These are phyloP conservation scores for Phytophthora gonapodyides DNA, from an alignment of 352 stramenopile species.

Conservation along the genomic window DNA sequence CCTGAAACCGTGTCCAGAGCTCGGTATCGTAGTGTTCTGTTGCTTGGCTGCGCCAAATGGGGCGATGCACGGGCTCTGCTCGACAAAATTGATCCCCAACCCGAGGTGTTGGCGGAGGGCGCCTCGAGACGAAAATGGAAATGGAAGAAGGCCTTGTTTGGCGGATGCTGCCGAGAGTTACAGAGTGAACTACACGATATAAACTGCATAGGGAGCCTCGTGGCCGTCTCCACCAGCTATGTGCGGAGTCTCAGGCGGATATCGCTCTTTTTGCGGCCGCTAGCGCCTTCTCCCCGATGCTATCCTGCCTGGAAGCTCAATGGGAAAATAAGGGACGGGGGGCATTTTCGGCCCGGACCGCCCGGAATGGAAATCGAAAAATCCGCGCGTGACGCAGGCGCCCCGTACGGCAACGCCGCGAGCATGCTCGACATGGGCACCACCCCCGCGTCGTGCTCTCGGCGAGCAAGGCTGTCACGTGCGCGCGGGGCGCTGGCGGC, in stretches of 20 bases:
- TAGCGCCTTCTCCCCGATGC: slow-evolving; percentile 1
- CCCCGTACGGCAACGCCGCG: background rate
- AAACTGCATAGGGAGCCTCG: slow-evolving; percentile 14
- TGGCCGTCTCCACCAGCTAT: background rate
- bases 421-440: slow-evolving; percentile 14
- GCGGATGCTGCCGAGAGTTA: background rate
- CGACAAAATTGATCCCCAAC: slow-evolving; percentile 16
- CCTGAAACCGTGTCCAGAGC: background rate
- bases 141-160: slow-evolving; percentile 21
- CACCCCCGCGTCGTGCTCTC: slow-evolving; percentile 24
- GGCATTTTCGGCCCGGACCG: slow-evolving; percentile 27
- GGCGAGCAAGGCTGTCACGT: slow-evolving; percentile 7
- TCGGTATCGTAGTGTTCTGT: slow-evolving; percentile 16
- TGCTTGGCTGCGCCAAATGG: slow-evolving; percentile 13
- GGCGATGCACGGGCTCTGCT: slow-evolving; percentile 2
- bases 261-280: background rate
- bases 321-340: slow-evolving; percentile 28
- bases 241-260: background rate
- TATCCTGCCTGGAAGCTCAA: slow-evolving; percentile 29
- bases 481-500: background rate
- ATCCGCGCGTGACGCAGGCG: slow-evolving; percentile 3
- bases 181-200: slow-evolving; percentile 5
- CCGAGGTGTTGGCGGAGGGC: slow-evolving; percentile 3
- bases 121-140: slow-evolving; percentile 17
- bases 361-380: slow-evolving; percentile 27